A percentile compares a stretch with the other conserved stretches of the same genome.
These are phyloP conservation scores for Herpetomonas samuelpessoai DNA, from an alignment of 208 protist genomes.

Conservation along the genomic window DNA sequence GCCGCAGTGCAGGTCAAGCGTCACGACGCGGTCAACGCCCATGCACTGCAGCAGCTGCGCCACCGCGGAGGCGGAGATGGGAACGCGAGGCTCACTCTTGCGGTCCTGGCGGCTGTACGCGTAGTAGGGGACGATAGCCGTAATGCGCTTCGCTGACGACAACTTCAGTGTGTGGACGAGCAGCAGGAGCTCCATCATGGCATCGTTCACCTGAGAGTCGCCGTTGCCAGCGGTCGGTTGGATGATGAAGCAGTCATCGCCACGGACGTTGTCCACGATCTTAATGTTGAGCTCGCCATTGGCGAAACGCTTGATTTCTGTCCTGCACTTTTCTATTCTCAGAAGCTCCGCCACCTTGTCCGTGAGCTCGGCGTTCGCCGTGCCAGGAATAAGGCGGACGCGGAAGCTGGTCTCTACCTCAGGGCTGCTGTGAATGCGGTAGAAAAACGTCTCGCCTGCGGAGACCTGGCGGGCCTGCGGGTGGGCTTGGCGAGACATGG, in stretches of 20 bases:
- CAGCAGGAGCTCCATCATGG: constrained; percentile 91
- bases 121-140: constrained; percentile 96
- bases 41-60: constrained; percentile 93
- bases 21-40: constrained; percentile 93
- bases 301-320: constrained; percentile 86
- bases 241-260: constrained; percentile 96
- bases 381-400: constrained; percentile 86
- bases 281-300: constrained; percentile 92
- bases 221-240: constrained; percentile 83
- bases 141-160: constrained; percentile 92
- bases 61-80: constrained; percentile 95
- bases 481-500: constrained; percentile 5
- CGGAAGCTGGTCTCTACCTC: constrained; percentile 82
- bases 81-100: constrained; percentile 94
- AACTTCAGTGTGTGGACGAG: constrained; percentile 90
- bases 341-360: constrained; percentile 81
- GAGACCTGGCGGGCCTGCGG: constrained; percentile 47
- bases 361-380: constrained; percentile 73
- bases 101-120: constrained; percentile 96
- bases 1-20: constrained; percentile 93
- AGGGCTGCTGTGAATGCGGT: constrained; percentile 66
- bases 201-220: constrained; percentile 80
- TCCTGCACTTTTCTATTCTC: constrained; percentile 71
- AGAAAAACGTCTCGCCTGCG: constrained; percentile 83
- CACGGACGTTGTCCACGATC: constrained; percentile 94